phyloP scores from a whole-genome alignment of 208 protist species.

The Angomonas deanei region DNA sequence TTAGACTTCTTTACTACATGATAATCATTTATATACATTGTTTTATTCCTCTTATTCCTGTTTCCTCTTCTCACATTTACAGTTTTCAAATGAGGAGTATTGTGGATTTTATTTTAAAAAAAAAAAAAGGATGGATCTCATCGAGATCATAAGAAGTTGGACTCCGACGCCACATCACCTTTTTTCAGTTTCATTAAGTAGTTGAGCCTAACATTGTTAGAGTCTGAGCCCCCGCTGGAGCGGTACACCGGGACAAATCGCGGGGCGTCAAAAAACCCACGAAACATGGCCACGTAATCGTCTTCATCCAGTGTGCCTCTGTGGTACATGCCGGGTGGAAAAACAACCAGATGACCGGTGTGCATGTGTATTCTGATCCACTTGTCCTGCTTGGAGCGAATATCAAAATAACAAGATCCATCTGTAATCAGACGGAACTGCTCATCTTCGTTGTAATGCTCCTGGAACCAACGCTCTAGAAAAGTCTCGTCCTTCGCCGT shows the following conservation, averaged over 20 bases:
- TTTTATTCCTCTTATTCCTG: background rate
- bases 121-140: background rate
- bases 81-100: background rate
- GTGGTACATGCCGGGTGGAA: slow-evolving; percentile 85
- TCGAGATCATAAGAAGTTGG: slow-evolving; percentile 48
- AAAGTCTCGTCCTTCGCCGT: slow-evolving; percentile 85
- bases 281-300: slow-evolving; percentile 83
- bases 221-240: slow-evolving; percentile 55
- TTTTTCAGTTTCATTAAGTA: slow-evolving; percentile 89
- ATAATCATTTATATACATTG: too few species aligned
- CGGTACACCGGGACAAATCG: slow-evolving; percentile 81
- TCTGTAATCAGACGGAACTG: slow-evolving; percentile 87
- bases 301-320: slow-evolving; percentile 83
- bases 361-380: slow-evolving; percentile 88
- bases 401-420: slow-evolving; percentile 90
- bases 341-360: slow-evolving; percentile 77
- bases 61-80: background rate
- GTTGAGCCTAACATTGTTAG: slow-evolving; percentile 61
- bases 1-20: too few species aligned
- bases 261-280: slow-evolving; percentile 74
- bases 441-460: slow-evolving; percentile 93
- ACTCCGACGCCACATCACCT: slow-evolving; percentile 75
- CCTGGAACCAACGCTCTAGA: slow-evolving; percentile 88
- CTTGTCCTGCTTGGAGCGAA: slow-evolving; percentile 86
- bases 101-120: background rate